Conservation (phyloP, 1,284 basidiomycete species). For the Apiotrichum brassicae region DNA sequence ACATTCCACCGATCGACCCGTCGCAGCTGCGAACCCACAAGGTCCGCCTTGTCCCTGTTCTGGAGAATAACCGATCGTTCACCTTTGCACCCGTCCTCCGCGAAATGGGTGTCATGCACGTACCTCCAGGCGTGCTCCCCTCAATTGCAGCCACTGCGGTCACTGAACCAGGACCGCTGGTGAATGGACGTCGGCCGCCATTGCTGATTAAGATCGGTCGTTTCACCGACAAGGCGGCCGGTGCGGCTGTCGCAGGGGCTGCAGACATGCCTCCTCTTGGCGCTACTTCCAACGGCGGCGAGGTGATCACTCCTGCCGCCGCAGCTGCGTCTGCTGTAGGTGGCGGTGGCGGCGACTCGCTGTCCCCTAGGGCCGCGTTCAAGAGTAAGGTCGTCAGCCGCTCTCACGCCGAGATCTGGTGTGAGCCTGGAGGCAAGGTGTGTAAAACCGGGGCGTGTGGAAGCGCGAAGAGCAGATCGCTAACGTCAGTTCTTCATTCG, state of each 20-base stretch:
- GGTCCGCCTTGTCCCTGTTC: constrained; percentile 82
- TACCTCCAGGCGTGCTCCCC: constrained; percentile 47
- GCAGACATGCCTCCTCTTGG: background rate
- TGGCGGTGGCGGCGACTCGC: constrained; percentile 53
- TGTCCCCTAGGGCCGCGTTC: constrained; percentile 83
- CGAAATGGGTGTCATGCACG: constrained; percentile 53
- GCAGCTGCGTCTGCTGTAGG: constrained; percentile 17
- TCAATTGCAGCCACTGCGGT: constrained; percentile 27
- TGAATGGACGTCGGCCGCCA: constrained; percentile 49
- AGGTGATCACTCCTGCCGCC: background rate
- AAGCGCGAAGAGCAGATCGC: background rate
- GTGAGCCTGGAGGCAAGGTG: constrained; percentile 53
- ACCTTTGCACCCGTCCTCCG: constrained; percentile 89
- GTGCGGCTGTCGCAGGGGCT: constrained; percentile 6
- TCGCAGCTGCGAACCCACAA: constrained; percentile 43
- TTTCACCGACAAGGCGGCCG: constrained; percentile 62
- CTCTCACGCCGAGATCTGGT: constrained; percentile 92
- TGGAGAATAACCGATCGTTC: constrained; percentile 81
- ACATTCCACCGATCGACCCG: constrained; percentile 13
- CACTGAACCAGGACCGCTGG: constrained; percentile 18
- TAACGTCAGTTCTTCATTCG: constrained; percentile 70
- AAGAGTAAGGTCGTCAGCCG: constrained; percentile 93
- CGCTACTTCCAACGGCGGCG: background rate
- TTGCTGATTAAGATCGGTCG: constrained; percentile 76
- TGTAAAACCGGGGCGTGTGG: too few relatives aligned